These are phyloP conservation scores for Triadica sebifera DNA, from an alignment of 345 rosid species.

Conservation along the genomic window DNA sequence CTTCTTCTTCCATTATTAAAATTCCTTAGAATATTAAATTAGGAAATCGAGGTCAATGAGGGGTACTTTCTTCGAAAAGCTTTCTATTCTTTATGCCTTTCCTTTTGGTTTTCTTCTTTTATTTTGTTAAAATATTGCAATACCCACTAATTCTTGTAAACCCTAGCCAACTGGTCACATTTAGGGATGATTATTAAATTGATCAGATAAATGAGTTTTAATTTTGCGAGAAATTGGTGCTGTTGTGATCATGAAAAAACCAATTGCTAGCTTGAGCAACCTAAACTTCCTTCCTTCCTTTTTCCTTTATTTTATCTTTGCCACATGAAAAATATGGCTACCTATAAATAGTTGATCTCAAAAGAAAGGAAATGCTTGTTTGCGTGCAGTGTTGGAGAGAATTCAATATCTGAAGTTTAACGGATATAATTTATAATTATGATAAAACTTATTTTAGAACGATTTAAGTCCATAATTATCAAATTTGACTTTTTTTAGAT, in stretches of 20 bases:
- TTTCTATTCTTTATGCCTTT: conserved; percentile 20
- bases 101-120: conserved; percentile 30
- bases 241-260: conserved; percentile 9
- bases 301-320: not conserved
- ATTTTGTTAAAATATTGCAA: conserved; percentile 6
- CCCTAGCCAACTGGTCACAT: conserved; percentile 25
- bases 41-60: conserved; percentile 47
- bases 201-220: not conserved
- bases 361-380: not conserved
- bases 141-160: not conserved
- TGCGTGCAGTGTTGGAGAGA: too few species aligned
- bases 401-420: too few species aligned
- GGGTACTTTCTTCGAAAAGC: conserved; percentile 28
- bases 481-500: too few species aligned
- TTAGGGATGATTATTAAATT: conserved; percentile 2
- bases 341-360: not conserved
- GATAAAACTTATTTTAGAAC: too few species aligned
- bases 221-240: conserved; percentile 2
- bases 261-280: conserved; percentile 1
- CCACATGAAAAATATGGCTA: not conserved
- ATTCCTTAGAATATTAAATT: conserved; percentile 13
- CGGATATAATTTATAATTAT: too few species aligned
- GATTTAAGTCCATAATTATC: too few species aligned
- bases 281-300: not conserved
- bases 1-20: conserved; percentile 19